These are phyloP conservation scores for Amphichorda felina DNA, from an alignment of 2,329 filamentous ascomycete species.

Conservation along the genomic window DNA sequence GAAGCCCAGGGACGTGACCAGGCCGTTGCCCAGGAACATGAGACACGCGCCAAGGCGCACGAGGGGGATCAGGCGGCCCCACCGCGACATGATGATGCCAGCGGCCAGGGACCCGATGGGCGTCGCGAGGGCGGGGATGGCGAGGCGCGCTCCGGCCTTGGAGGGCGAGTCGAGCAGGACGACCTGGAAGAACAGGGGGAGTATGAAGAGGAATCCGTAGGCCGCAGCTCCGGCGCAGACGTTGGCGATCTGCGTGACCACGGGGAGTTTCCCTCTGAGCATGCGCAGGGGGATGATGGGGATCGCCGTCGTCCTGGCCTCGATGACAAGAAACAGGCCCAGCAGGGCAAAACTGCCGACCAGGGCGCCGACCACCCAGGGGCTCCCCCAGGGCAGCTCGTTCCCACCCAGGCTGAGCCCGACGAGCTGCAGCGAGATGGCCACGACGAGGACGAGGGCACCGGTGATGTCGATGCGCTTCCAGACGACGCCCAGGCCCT, in stretches of 20 bases:
- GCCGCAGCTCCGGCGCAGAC: constrained; percentile 48
- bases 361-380: constrained; percentile 32
- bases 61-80: constrained; percentile 36
- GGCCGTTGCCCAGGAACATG: constrained; percentile 40
- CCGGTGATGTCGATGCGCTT: constrained; percentile 46
- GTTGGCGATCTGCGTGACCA: constrained; percentile 45
- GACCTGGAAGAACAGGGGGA: constrained; percentile 59
- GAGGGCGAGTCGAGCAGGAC: constrained; percentile 53
- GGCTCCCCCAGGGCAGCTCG: constrained; percentile 37
- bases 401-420: constrained; percentile 45
- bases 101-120: constrained; percentile 44
- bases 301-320: constrained; percentile 35
- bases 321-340: constrained; percentile 31
- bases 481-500: constrained; percentile 27
- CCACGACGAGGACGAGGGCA: constrained; percentile 42
- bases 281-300: constrained; percentile 44
- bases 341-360: constrained; percentile 29
- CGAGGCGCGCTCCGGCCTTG: constrained; percentile 50
- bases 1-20: constrained; percentile 36
- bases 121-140: constrained; percentile 48
- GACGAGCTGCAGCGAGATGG: constrained; percentile 44
- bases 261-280: constrained; percentile 39
- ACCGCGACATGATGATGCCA: constrained; percentile 46
- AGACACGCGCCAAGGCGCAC: constrained; percentile 36
- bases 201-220: constrained; percentile 58